A percentile compares a stretch with the other conserved stretches of the same genome.
Conservation (phyloP, 2,329 filamentous ascomycete genomes). For the Incumbomyces lentus region DNA sequence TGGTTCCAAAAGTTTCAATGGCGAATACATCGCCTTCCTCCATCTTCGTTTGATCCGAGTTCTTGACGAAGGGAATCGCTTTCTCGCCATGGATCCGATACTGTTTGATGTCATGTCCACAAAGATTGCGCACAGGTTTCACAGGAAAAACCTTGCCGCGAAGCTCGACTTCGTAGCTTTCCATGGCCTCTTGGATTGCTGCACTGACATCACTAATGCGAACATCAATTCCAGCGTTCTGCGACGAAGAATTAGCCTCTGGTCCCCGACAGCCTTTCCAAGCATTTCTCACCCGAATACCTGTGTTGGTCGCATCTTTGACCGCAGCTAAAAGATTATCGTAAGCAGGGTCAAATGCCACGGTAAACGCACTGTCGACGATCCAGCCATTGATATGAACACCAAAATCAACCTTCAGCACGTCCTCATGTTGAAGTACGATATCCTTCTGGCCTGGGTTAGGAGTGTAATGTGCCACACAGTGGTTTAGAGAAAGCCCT, state of each 20-base stretch:
- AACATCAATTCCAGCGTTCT: constrained; percentile 46
- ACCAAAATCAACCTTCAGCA: constrained; percentile 75
- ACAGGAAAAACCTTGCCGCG: constrained; percentile 43
- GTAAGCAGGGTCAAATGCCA: constrained; percentile 58
- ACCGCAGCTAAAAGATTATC: constrained; percentile 58
- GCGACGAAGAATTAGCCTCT: constrained; percentile 10
- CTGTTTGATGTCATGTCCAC: constrained; percentile 45
- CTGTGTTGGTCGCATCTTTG: constrained; percentile 58
- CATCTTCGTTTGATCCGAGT: constrained; percentile 41
- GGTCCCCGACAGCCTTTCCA: not conserved
- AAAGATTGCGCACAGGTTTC: constrained; percentile 46
- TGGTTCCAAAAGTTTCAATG: constrained; percentile 49
- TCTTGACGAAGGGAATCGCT: constrained; percentile 46
- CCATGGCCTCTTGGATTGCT: constrained; percentile 52
- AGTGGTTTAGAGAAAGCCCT: constrained; percentile 44
- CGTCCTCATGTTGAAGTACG: constrained; percentile 59
- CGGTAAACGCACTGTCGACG: constrained; percentile 65
- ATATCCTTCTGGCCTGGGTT: constrained; percentile 56
- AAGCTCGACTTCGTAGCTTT: constrained; percentile 51
- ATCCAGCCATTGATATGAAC: constrained; percentile 73
- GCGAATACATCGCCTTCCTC: constrained; percentile 50
- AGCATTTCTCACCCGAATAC: constrained; percentile 29
- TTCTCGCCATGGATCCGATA: constrained; percentile 50
- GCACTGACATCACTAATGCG: constrained; percentile 46
- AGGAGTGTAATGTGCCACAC: constrained; percentile 47